Base-by-base conservation (phyloP, 2,329 filamentous ascomycete genomes). In the Shiraia bambusicola region DNA sequence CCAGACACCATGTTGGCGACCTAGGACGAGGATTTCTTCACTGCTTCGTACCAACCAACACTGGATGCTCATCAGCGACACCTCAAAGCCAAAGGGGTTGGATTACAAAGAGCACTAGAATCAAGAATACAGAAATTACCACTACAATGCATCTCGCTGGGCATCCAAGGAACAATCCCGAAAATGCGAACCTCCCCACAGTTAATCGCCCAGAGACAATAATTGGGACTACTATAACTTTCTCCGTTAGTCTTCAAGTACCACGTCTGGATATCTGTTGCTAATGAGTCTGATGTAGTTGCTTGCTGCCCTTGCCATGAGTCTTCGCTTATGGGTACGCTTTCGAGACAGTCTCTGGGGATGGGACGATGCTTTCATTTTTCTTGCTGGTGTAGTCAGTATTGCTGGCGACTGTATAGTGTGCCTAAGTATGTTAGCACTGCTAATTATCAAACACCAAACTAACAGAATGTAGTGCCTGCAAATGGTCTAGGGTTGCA, bases 341-440 rank as follows among this genome's bases (percentile, higher is more conserved):
- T 41, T 53, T 15, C 59, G 49, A 26, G 55, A 58, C n/a, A 50
- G 42, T 12, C 42, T 63, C 11, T 63, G 58, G 52, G 61, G 67
- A n/a, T 67, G 59, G 59, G 67, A 69, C 36, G 67, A 69, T 42
- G 24, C 57, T 2, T 63, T 67, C 9, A 59, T 69, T 12, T 35
- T 62, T 12, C 44, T 68, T 6, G 61, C 66, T 8, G 49, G 37
- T 8, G 35, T 60, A 9, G 42, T 56, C 4, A 57, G 49, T 30
- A 45, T 55, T 4, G 42, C 51, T 8, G 67, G 63, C 6, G 59
- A 65, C 10, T 47, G 27, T 11, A 40, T 69, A 10, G 58, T 63
- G 11, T 66, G 61, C 29, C 22, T 64, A 7, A 60, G 66, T 69
- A 58, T 33, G 64, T 54, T 1, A 13, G 19, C 28, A 19, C 11